A percentile compares a stretch with the other conserved stretches of the same genome.
These are phyloP conservation scores for Chrysophaeum taylorii DNA, from an alignment of 352 stramenopile species.

Conservation along the genomic window DNA sequence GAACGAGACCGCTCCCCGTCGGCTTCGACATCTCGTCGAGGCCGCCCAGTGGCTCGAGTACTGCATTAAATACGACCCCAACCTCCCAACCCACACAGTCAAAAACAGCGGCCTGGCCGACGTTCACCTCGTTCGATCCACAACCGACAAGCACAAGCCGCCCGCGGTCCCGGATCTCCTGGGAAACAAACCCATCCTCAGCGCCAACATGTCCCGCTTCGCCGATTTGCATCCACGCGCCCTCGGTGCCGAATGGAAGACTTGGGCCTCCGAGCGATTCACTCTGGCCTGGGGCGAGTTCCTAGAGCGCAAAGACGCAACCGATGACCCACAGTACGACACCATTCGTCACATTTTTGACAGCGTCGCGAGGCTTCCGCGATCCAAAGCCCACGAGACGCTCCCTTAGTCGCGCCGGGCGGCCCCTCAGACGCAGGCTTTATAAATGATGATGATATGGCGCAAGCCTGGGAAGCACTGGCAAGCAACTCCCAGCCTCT, in stretches of 20 bases:
- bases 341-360: constrained; percentile 18
- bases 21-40: constrained; percentile 51
- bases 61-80: constrained; percentile 57
- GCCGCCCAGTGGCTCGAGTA: constrained; percentile 54
- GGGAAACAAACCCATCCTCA: background rate
- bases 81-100: constrained; percentile 53
- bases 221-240: background rate
- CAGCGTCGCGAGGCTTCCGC: background rate
- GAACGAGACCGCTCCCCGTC: constrained; percentile 36
- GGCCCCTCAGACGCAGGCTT: too few species aligned
- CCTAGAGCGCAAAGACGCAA: constrained; percentile 11
- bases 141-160: constrained; percentile 18
- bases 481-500: too few species aligned
- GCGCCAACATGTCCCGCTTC: background rate
- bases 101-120: constrained; percentile 89
- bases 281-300: constrained; percentile 19
- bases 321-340: constrained; percentile 20
- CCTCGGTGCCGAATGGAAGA: constrained; percentile 12
- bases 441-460: too few species aligned
- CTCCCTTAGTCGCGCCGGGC: too few species aligned
- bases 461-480: too few species aligned
- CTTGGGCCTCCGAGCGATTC: constrained; percentile 15
- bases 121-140: constrained; percentile 67
- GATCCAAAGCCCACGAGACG: too few species aligned
- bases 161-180: background rate